These are phyloP conservation scores for Mikania micrantha DNA, from an alignment of 129 eudicot species.

Conservation along the genomic window DNA sequence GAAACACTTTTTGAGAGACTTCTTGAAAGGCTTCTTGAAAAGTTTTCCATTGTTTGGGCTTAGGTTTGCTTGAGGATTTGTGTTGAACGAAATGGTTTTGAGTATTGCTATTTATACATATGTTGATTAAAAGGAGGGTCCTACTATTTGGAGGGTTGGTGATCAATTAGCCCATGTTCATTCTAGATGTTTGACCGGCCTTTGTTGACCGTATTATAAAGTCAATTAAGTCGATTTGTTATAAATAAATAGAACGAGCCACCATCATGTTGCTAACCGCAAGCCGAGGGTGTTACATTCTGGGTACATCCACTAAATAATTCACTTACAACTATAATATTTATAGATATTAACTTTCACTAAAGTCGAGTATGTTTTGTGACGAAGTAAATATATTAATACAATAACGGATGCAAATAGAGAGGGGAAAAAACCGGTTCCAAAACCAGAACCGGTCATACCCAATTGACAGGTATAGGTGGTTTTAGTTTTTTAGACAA, in stretches of 20 bases:
- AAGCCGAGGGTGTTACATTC: background rate
- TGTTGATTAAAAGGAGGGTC: background rate
- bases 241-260: background rate
- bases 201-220: background rate
- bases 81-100: background rate
- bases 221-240: background rate
- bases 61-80: too few species aligned
- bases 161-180: background rate
- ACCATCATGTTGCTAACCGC: background rate
- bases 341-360: background rate
- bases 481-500: too few species aligned
- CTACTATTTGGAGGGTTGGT: background rate
- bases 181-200: background rate
- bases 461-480: too few species aligned
- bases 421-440: too few species aligned
- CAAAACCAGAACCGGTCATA: too few species aligned
- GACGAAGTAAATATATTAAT: too few species aligned
- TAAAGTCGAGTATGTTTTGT: too few species aligned
- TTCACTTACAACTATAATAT: background rate
- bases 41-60: conserved; percentile 20
- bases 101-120: background rate
- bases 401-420: too few species aligned
- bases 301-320: background rate
- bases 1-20: conserved; percentile 19
- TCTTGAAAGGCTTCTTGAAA: conserved; percentile 20